Conservation (phyloP, 1,284 basidiomycete species). For the Blastosporella zonata region DNA sequence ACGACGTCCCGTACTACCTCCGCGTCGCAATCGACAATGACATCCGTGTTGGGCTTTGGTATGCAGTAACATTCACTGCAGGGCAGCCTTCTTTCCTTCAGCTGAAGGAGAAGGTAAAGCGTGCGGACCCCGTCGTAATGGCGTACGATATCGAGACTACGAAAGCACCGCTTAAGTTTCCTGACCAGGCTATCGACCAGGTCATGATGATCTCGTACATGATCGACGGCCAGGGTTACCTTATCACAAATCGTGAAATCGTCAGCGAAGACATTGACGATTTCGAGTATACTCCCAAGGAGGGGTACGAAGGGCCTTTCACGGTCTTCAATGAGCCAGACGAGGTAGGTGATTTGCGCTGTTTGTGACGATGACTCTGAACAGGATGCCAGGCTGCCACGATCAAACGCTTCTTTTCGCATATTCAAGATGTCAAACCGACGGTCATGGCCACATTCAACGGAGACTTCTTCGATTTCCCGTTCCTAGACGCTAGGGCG, state of each 20-base stretch:
- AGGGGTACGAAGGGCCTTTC: constrained; percentile 97
- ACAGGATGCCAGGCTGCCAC: constrained; percentile 55
- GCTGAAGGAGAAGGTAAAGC: constrained; percentile 88
- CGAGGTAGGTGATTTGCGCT: constrained; percentile 56
- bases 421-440: constrained; percentile 90
- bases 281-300: constrained; percentile 98
- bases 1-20: constrained; percentile 96
- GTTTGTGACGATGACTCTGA: constrained; percentile 5
- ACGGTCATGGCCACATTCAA: constrained; percentile 99
- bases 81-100: constrained; percentile 78
- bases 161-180: constrained; percentile 98
- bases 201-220: constrained; percentile 99
- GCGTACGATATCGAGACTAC: constrained; percentile 99
- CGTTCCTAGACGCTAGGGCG: constrained; percentile 90
- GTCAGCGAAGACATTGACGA: constrained; percentile 98
- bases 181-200: constrained; percentile 93
- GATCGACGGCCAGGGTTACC: constrained; percentile 94
- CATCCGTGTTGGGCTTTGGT: constrained; percentile 97
- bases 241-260: constrained; percentile 98
- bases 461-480: constrained; percentile 99
- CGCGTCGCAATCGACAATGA: constrained; percentile 99
- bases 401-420: constrained; percentile 88
- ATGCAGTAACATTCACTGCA: constrained; percentile 80
- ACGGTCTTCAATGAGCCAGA: constrained; percentile 94
- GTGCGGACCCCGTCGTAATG: constrained; percentile 99